These are phyloP conservation scores for Cyphellophora attinorum DNA, from an alignment of 2,329 filamentous ascomycete genomes.

Conservation along the genomic window DNA sequence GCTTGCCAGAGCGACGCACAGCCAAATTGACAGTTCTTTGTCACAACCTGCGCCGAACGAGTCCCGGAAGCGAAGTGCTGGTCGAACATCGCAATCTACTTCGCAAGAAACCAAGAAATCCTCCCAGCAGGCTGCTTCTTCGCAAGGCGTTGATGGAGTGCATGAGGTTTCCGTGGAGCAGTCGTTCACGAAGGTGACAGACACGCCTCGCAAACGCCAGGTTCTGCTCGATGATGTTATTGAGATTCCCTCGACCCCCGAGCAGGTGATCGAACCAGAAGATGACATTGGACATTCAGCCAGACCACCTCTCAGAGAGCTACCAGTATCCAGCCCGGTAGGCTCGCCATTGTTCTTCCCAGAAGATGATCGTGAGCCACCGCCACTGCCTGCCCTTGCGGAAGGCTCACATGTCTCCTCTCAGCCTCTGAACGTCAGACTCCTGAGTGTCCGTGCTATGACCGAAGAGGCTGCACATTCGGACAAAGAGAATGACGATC, in stretches of 20 bases:
- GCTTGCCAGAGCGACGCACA: constrained; percentile 8
- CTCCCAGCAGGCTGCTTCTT: background rate
- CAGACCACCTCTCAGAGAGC: background rate
- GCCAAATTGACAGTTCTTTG: too few species aligned
- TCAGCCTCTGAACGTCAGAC: too few species aligned
- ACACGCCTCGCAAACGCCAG: too few species aligned
- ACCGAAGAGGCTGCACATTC: too few species aligned
- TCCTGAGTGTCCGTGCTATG: too few species aligned
- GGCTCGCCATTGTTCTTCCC: constrained; percentile 3
- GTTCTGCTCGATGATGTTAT: too few species aligned
- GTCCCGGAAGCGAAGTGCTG: constrained; percentile 11
- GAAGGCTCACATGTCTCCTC: background rate
- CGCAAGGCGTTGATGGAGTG: too few species aligned
- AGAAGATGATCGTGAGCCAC: background rate
- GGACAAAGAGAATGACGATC: too few species aligned
- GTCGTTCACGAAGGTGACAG: too few species aligned
- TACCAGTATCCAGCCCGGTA: constrained; percentile 1
- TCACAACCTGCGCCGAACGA: constrained; percentile 12
- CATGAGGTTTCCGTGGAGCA: too few species aligned
- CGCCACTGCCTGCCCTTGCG: too few species aligned
- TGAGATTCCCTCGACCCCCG: constrained; percentile 1
- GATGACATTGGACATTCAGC: background rate
- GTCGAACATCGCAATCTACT: constrained; percentile 8
- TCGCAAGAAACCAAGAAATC: constrained; percentile 5
- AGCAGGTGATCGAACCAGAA: background rate